Conservation (phyloP, 2,329 filamentous ascomycete genomes). For the Epichloe glyceriae region DNA sequence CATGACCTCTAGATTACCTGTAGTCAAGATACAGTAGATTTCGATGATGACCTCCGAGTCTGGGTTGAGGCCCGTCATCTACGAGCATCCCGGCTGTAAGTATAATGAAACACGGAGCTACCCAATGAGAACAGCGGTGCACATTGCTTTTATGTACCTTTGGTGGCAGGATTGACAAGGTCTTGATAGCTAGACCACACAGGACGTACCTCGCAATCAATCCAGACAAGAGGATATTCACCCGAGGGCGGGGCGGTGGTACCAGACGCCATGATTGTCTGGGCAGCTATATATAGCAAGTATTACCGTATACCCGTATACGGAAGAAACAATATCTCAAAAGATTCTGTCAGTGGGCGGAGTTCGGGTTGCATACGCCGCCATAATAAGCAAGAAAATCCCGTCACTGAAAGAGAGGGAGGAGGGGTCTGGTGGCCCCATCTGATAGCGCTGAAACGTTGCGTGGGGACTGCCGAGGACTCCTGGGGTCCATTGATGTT, state of each 20-base stretch:
- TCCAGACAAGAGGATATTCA: slow-evolving; percentile 65
- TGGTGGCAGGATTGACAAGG: not conserved
- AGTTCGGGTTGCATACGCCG: not conserved
- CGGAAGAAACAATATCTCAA: not conserved
- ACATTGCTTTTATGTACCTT: not conserved
- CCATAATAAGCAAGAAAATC: no score
- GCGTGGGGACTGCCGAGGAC: not conserved
- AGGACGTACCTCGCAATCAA: slow-evolving; percentile 48
- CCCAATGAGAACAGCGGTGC: no score
- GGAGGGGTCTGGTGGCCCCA: no score
- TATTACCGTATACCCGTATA: not conserved
- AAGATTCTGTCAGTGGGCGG: no score
- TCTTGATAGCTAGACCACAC: not conserved
- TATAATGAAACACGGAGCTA: not conserved
- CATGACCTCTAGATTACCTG: slow-evolving; percentile 60
- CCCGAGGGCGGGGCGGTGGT: not conserved
- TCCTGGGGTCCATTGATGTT: slow-evolving; percentile 4
- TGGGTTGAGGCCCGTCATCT: slow-evolving; percentile 75
- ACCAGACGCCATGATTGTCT: not conserved
- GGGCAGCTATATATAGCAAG: not conserved
- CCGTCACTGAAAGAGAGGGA: no score
- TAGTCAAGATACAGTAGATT: slow-evolving; percentile 85
- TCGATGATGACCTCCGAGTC: slow-evolving; percentile 77
- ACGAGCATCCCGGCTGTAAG: slow-evolving; percentile 1
- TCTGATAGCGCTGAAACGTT: no score